Conservation (phyloP, 176 grass and related monocot species). For the Lolium perenne region DNA sequence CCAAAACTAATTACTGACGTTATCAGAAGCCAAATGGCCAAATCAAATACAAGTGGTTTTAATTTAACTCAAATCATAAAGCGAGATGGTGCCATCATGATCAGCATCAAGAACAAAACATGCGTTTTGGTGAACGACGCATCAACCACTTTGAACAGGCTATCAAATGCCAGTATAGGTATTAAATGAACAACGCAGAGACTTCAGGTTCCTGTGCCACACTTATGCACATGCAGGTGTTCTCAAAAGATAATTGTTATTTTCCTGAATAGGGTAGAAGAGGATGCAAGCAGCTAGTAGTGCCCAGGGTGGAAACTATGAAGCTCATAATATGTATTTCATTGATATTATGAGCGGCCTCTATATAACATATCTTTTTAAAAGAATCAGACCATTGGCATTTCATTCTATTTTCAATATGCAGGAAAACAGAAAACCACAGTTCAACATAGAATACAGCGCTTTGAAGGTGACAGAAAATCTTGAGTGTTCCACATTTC, state of each 20-base stretch:
- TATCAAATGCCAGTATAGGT: slow-evolving; percentile 8
- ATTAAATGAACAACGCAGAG: background rate
- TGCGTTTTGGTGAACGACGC: background rate
- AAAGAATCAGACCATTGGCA: slow-evolving; percentile 1
- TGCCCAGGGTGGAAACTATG: background rate
- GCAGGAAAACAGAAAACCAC: slow-evolving; percentile 14
- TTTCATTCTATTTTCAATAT: background rate
- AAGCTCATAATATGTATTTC: slow-evolving; percentile 17
- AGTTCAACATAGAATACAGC: slow-evolving; percentile 17
- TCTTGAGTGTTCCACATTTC: slow-evolving; percentile 7
- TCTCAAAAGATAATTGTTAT: background rate
- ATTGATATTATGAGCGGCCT: background rate
- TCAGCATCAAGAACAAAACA: background rate
- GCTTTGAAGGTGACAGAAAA: slow-evolving; percentile 18
- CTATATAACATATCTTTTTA: background rate
- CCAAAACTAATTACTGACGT: background rate
- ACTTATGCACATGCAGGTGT: slow-evolving; percentile 1
- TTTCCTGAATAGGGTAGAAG: slow-evolving; percentile 4
- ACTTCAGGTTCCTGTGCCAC: background rate
- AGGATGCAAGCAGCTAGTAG: background rate
- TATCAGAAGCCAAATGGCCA: slow-evolving; percentile 1
- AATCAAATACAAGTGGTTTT: slow-evolving; percentile 1
- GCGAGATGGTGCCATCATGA: background rate
- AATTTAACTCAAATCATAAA: slow-evolving; percentile 34
- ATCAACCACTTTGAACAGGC: slow-evolving; percentile 8